These are phyloP conservation scores for Carpinus viminea DNA, from an alignment of 306 rosid species.

Conservation along the genomic window DNA sequence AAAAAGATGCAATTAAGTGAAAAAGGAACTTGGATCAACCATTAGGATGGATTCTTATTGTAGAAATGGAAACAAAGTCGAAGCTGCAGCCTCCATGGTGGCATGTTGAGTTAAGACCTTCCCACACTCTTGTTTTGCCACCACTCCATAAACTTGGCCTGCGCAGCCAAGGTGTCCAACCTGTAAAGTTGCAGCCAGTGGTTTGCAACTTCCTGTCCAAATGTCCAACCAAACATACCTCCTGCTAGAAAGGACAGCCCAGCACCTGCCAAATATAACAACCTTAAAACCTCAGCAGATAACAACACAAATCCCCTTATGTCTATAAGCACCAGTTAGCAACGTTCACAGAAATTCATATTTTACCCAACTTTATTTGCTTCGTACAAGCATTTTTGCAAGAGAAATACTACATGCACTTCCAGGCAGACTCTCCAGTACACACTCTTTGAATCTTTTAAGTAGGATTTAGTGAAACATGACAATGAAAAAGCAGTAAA, in stretches of 20 bases:
- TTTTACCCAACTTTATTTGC: too few relatives aligned
- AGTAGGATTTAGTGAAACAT: not conserved
- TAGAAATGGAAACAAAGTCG: constrained; percentile 24
- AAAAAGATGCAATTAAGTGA: too few relatives aligned
- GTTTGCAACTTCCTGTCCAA: constrained; percentile 72
- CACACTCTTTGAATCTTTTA: too few relatives aligned
- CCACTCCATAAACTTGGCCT: constrained; percentile 85
- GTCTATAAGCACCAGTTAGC: not conserved
- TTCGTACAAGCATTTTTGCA: too few relatives aligned
- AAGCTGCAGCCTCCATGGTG: constrained; percentile 9
- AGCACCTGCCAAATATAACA: constrained; percentile 56
- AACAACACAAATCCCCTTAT: constrained; percentile 4
- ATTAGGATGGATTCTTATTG: constrained; percentile 34
- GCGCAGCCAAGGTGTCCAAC: constrained; percentile 72
- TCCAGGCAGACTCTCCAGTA: too few relatives aligned
- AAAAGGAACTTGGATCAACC: constrained; percentile 30
- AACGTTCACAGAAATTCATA: too few relatives aligned
- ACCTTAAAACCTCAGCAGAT: not conserved
- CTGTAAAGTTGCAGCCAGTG: constrained; percentile 82
- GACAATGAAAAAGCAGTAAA: too few relatives aligned
- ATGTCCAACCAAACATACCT: constrained; percentile 65
- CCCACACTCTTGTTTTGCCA: constrained; percentile 59
- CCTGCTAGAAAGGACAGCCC: constrained; percentile 74
- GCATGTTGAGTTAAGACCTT: constrained; percentile 34
- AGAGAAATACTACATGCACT: too few relatives aligned